A percentile compares a stretch with the other conserved stretches of the same genome.
Evolutionary conservation across 495 filamentous ascomycete genomes (phyloP).

Genomic region (Talaromyces adpressus): DNA sequence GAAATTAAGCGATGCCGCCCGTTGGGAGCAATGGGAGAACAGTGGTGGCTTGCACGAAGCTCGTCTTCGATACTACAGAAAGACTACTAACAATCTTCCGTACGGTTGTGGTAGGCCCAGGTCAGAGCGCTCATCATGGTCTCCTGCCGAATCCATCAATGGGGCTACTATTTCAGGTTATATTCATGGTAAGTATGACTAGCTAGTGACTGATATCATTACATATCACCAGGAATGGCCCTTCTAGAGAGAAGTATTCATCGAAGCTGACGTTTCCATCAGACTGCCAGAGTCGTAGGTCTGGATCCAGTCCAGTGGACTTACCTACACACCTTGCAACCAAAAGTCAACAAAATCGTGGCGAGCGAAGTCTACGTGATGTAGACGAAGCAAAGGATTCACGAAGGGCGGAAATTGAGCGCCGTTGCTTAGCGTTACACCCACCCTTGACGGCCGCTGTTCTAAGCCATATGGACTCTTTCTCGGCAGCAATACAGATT

Average conservation of each 20-base stretch:
- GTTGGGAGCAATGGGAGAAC: conserved; percentile 66
- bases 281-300: background rate
- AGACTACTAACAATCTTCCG: background rate
- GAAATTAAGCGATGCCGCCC: conserved; percentile 43
- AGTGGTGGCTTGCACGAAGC: conserved; percentile 27
- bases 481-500: conserved; percentile 63
- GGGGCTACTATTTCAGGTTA: background rate
- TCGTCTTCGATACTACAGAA: background rate
- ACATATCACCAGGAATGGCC: background rate
- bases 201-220: background rate
- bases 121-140: background rate
- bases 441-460: conserved; percentile 54
- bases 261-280: background rate
- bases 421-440: conserved; percentile 50
- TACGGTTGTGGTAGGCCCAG: background rate
- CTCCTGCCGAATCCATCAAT: background rate
- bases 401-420: conserved; percentile 60
- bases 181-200: background rate
- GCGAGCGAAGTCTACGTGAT: conserved; percentile 33
- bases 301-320: background rate
- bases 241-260: no score
- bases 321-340: background rate
- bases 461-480: conserved; percentile 59
- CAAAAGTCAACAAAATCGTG: conserved; percentile 13
- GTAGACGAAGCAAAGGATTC: conserved; percentile 51